A percentile compares a stretch with the other conserved stretches of the same genome.
Evolutionary conservation across 129 eudicot species (phyloP).

Genomic region (Pulicaria dysenterica): DNA sequence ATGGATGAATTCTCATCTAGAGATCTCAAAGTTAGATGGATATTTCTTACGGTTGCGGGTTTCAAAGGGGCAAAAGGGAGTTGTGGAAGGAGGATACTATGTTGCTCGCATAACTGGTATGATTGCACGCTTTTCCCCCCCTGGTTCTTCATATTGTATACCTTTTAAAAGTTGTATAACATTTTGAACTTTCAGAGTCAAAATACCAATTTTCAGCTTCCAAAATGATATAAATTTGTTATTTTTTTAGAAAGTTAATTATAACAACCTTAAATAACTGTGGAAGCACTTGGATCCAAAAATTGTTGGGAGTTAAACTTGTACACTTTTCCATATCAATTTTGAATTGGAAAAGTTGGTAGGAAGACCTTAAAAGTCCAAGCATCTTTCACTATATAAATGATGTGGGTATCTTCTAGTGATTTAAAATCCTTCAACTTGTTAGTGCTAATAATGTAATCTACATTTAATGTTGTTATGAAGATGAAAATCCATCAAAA

Average conservation of each 20-base stretch:
- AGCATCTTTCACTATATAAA: background rate
- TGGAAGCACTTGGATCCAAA: background rate
- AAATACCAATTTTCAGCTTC: background rate
- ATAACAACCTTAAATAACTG: background rate
- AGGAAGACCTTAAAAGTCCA: conserved; percentile 22
- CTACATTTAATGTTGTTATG: conserved; percentile 3
- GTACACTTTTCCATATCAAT: background rate
- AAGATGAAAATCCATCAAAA: conserved; percentile 33
- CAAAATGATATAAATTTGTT: background rate
- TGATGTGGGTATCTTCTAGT: background rate
- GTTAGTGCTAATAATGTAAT: background rate
- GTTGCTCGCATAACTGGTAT: conserved; percentile 75
- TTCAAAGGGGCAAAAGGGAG: conserved; percentile 53
- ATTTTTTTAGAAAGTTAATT: background rate
- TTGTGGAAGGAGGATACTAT: conserved; percentile 67
- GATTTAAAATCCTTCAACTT: conserved; percentile 1
- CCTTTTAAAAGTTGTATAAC: background rate
- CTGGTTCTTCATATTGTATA: background rate
- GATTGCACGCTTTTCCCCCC: background rate
- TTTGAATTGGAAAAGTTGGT: conserved; percentile 1
- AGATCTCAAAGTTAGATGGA: conserved; percentile 51
- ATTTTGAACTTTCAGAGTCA: conserved; percentile 16
- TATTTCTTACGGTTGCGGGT: conserved; percentile 69
- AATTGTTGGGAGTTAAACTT: background rate
- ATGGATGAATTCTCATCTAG: conserved; percentile 54